Percentiles rank a stretch among this genome's conserved stretches.
Evolutionary conservation across 176 grass and related monocot genomes (phyloP).

Genomic region (Bonia amplexicaulis): DNA sequence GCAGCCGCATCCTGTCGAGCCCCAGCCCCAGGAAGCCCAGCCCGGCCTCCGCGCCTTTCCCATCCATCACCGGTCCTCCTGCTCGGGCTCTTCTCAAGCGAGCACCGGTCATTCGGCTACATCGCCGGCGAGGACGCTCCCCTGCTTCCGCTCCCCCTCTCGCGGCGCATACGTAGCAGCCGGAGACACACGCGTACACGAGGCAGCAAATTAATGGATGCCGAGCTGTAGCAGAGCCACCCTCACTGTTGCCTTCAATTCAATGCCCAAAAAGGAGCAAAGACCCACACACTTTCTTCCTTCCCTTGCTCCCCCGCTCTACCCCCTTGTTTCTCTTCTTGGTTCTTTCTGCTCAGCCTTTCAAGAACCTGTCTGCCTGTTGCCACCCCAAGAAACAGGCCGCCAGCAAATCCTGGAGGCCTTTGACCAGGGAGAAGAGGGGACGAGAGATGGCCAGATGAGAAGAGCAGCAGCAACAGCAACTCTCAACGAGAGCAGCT

Average conservation of each 20-base stretch:
- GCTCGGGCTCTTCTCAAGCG: neutral
- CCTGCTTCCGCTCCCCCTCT: neutral
- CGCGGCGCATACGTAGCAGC: conserved; percentile 3
- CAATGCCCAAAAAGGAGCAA: neutral
- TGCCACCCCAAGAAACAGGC: neutral
- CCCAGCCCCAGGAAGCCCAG: conserved; percentile 27
- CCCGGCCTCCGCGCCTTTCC: neutral
- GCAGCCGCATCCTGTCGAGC: conserved; percentile 29
- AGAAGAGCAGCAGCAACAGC: neutral
- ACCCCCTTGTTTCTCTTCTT: neutral
- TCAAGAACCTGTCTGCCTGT: neutral
- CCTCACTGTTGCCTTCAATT: neutral
- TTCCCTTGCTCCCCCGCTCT: neutral
- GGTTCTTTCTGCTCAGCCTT: neutral
- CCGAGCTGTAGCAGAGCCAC: neutral
- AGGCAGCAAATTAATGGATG: conserved; percentile 12
- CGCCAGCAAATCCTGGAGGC: conserved; percentile 10
- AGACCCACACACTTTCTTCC: neutral
- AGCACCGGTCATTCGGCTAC: conserved; percentile 22
- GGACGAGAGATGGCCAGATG: neutral
- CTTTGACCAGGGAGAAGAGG: neutral
- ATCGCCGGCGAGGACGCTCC: neutral
- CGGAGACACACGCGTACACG: neutral
- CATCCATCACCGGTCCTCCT: conserved; percentile 23
- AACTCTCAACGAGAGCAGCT: neutral